Base-by-base conservation (phyloP, 768 basidiomycete genomes). In the Dentipellis sp. region DNA sequence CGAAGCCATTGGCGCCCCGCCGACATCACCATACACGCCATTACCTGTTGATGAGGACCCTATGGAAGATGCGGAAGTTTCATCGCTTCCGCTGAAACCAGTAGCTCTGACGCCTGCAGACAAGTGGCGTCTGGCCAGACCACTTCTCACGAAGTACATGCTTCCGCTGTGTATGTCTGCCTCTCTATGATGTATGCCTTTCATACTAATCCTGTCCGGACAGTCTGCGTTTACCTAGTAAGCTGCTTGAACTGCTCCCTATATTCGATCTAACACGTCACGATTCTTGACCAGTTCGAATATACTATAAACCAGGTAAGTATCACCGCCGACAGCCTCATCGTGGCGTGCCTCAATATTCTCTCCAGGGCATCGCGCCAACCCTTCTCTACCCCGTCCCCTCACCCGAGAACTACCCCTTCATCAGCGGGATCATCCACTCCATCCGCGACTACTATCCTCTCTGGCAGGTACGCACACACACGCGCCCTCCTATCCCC, bases 371-470 rank as follows among this genome's bases (percentile, higher is more conserved):
- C 35, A 82, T 97, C 8, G 78, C 91, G 16, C 94, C 95, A 0
- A 95, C 93, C 0, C 74, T 98, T 16, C 68, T 97, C 5, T 98
- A 94, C 66, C 85, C 91, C 5, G 78, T 95, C 10, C 94, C 94
- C 0, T 75, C 79, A 0, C 66, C 75, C 1, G 78, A 81, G 7
- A 71, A 72, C 4, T 75, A 85, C 58, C 78, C 81, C 54, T 51
- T 91, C 11, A 75, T 95, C 51, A 81, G 84, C 65, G 81, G 78
- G 65, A 78, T 97, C 57, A 90, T 98, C 56, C 83, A 89, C 63
- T 84, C 82, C 1, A 76, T 93, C 17, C 78, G 92, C 38, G 95
- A 97, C 65, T 98, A 94, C 67, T 97, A 97, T 70, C 94, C 94
- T 1, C 78, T 95, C 40, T 97, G 93, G 90, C 91, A 92, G 84